Percentiles rank a stretch among this genome's conserved stretches.
phyloP scores from a whole-genome alignment of 352 stramenopile genomes.

The Globisporangium iwayamae region DNA sequence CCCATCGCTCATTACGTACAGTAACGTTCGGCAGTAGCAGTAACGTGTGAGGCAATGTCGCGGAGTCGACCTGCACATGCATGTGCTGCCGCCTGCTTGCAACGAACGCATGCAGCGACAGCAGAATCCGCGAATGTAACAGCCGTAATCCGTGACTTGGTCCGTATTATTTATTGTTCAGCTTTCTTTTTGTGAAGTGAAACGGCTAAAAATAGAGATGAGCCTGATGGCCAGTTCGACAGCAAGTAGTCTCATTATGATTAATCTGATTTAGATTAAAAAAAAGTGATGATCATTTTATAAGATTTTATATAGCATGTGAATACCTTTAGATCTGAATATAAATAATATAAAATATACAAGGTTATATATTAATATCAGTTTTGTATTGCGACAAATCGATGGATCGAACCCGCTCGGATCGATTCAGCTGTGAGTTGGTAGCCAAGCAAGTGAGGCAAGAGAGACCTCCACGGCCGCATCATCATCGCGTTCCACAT shows the following conservation, averaged over 20 bases:
- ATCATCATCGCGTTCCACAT: constrained; percentile 4
- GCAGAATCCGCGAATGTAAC: background rate
- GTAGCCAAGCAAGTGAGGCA: constrained; percentile 5
- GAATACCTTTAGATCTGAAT: no score
- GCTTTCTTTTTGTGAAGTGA: background rate
- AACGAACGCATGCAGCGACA: background rate
- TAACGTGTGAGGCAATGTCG: background rate
- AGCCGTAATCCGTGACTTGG: background rate
- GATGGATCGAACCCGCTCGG: background rate
- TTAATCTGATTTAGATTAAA: no score
- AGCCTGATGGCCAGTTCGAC: no score
- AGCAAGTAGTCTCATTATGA: no score
- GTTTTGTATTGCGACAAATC: no score
- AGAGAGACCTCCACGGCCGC: background rate
- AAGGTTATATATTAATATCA: no score
- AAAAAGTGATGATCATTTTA: no score
- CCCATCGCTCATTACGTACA: no score
- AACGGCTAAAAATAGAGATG: constrained; percentile 1
- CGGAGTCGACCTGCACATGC: background rate
- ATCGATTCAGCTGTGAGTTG: constrained; percentile 3
- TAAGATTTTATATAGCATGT: no score
- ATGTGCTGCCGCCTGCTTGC: background rate
- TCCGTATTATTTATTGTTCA: constrained; percentile 1
- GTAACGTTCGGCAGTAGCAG: no score
- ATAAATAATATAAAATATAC: no score